Conservation (phyloP, 208 protist genomes). For the Trypanosoma avium region DNA sequence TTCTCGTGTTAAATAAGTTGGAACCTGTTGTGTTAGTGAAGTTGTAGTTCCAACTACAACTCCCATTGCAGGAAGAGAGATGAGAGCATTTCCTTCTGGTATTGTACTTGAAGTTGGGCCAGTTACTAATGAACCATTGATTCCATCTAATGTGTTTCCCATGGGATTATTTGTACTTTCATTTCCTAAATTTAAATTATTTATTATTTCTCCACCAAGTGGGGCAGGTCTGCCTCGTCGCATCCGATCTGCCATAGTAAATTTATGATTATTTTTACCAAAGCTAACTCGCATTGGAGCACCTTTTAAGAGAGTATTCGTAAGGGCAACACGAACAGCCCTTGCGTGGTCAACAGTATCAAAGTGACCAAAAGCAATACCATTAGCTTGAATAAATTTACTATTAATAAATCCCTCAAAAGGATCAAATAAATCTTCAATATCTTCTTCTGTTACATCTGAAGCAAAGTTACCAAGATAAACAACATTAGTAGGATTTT, state of each 20-base stretch:
- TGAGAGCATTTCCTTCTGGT: conserved; percentile 27
- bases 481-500: conserved; percentile 82
- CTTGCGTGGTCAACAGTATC: conserved; percentile 67
- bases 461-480: conserved; percentile 80
- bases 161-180: background rate
- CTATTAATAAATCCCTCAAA: conserved; percentile 88
- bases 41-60: conserved; percentile 19
- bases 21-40: conserved; percentile 11
- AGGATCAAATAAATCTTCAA: conserved; percentile 65
- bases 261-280: conserved; percentile 78
- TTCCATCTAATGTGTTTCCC: conserved; percentile 23
- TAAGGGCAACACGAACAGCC: conserved; percentile 51
- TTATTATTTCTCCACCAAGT: conserved; percentile 5
- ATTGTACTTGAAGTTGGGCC: conserved; percentile 14
- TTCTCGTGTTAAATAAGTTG: conserved; percentile 45
- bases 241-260: conserved; percentile 68
- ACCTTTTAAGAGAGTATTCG: conserved; percentile 55
- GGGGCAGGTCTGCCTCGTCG: conserved; percentile 18
- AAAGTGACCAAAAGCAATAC: conserved; percentile 87
- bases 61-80: conserved; percentile 61
- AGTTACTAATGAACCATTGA: conserved; percentile 37
- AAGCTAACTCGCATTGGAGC: conserved; percentile 78
- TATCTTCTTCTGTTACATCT: conserved; percentile 56
- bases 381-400: conserved; percentile 59
- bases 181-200: background rate